phyloP scores from a whole-genome alignment of 2,329 filamentous ascomycete genomes.

The Colletotrichum simmondsii region DNA sequence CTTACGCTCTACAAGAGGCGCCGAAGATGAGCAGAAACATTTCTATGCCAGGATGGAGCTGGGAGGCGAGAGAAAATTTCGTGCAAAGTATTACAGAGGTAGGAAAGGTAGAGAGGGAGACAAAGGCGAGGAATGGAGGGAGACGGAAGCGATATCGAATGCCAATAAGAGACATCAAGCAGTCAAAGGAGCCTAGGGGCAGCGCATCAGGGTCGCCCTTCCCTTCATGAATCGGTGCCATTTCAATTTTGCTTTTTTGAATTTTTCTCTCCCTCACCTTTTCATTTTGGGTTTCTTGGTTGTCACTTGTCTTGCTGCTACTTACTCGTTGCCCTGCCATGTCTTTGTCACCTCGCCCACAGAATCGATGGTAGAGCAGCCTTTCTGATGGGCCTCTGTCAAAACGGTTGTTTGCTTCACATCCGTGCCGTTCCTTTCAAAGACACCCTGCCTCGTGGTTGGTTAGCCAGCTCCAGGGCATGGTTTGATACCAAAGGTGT shows the following conservation, averaged over 20 bases:
- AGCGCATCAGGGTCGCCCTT: slow-evolving; percentile 15
- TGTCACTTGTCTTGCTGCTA: background rate
- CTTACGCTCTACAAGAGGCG: background rate
- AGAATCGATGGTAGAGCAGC: background rate
- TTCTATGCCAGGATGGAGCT: slow-evolving; percentile 25
- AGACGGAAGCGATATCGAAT: background rate
- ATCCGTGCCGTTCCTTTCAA: slow-evolving; percentile 16
- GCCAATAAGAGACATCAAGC: background rate
- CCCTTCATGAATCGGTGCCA: background rate
- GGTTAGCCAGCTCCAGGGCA: slow-evolving; percentile 5
- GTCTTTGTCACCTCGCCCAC: slow-evolving; percentile 14
- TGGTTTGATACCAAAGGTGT: background rate
- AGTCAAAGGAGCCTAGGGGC: background rate
- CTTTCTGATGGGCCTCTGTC: slow-evolving; percentile 14
- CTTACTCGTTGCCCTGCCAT: slow-evolving; percentile 20
- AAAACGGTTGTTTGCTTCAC: slow-evolving; percentile 20
- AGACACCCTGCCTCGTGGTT: slow-evolving; percentile 2
- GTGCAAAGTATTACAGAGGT: background rate
- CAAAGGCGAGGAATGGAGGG: background rate
- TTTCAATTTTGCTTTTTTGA: background rate
- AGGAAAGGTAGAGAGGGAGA: background rate
- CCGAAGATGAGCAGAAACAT: slow-evolving; percentile 29
- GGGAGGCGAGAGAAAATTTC: slow-evolving; percentile 2
- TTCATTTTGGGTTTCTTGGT: slow-evolving; percentile 6
- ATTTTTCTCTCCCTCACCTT: background rate